Percentiles rank a stretch among this genome's conserved stretches.
Evolutionary conservation across 2,329 filamentous ascomycete genomes (phyloP).

Genomic region (Colletotrichum euphorbiae): DNA sequence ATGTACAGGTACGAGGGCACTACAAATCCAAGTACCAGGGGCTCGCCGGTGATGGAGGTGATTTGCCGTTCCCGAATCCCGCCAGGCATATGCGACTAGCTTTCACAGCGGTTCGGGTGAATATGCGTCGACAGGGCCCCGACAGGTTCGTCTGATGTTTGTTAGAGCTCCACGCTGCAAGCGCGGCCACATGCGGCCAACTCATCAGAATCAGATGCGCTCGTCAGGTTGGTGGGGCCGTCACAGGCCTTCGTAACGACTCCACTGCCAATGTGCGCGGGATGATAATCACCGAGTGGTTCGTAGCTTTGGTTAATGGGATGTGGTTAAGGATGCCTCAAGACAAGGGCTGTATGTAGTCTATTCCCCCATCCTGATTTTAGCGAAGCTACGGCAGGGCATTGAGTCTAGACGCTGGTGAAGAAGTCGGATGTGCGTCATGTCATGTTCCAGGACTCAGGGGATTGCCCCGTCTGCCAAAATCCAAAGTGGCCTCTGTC

Average conservation of each 20-base stretch:
- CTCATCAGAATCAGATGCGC: constrained; percentile 34
- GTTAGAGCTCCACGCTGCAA: constrained; percentile 21
- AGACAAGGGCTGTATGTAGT: constrained; percentile 5
- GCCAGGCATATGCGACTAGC: neutral
- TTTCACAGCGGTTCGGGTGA: constrained; percentile 27
- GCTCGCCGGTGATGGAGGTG: neutral
- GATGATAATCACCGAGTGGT: constrained; percentile 34
- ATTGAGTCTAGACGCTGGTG: constrained; percentile 25
- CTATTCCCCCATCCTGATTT: neutral
- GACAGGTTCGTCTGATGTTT: constrained; percentile 38
- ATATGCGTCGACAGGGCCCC: constrained; percentile 18
- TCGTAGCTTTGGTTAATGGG: constrained; percentile 12
- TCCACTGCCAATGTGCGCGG: constrained; percentile 37
- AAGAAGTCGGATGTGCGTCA: constrained; percentile 34
- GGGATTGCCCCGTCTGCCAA: constrained; percentile 1
- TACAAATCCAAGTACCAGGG: constrained; percentile 1
- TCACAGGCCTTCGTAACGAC: constrained; percentile 36
- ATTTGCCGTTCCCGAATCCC: constrained; percentile 3
- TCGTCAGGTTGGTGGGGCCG: constrained; percentile 38
- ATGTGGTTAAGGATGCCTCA: constrained; percentile 10
- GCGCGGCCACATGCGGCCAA: constrained; percentile 21
- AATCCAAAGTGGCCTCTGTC: constrained; percentile 5
- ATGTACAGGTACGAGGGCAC: constrained; percentile 2
- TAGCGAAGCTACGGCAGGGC: neutral
- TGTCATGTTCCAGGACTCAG: constrained; percentile 19